phyloP scores from a whole-genome alignment of 768 basidiomycete genomes.

The Lyophyllum atratum region DNA sequence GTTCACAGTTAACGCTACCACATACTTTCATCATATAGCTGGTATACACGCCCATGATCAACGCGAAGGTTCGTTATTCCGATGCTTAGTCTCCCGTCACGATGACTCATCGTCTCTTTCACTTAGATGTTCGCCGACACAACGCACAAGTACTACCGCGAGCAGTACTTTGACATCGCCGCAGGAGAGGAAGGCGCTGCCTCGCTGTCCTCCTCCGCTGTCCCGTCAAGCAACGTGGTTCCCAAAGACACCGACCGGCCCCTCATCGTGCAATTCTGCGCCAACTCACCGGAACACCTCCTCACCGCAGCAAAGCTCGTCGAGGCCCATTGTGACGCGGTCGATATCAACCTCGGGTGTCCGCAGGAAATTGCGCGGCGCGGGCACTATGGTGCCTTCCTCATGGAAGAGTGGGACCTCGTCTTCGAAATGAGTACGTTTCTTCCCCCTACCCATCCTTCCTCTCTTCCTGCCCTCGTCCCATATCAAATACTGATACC shows the following conservation, averaged over 20 bases:
- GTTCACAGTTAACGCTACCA: not conserved
- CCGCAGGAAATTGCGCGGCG: slow-evolving; percentile 93
- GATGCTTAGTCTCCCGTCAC: not conserved
- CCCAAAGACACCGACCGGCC: slow-evolving; percentile 63
- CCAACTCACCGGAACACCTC: slow-evolving; percentile 80
- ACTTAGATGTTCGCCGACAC: slow-evolving; percentile 63
- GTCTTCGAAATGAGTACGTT: slow-evolving; percentile 76
- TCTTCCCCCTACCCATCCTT: not conserved
- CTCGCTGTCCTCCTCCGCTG: slow-evolving; percentile 8
- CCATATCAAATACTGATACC: not conserved
- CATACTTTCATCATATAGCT: slow-evolving; percentile 45
- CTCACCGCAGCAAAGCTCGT: slow-evolving; percentile 77
- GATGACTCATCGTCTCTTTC: not conserved
- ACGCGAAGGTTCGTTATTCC: slow-evolving; percentile 65
- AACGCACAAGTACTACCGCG: slow-evolving; percentile 54
- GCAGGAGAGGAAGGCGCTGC: slow-evolving; percentile 82
- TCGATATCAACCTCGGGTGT: slow-evolving; percentile 93
- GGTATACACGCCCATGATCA: slow-evolving; percentile 98
- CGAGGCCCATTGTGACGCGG: slow-evolving; percentile 83
- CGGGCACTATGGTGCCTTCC: slow-evolving; percentile 86
- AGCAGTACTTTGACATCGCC: slow-evolving; percentile 66
- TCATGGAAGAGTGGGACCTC: slow-evolving; percentile 95
- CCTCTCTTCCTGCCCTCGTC: not conserved
- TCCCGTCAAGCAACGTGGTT: not conserved
- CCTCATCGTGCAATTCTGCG: slow-evolving; percentile 91